These are phyloP conservation scores for Paracamarosporium sp. DNA, from an alignment of 2,329 filamentous ascomycete species.

Conservation along the genomic window DNA sequence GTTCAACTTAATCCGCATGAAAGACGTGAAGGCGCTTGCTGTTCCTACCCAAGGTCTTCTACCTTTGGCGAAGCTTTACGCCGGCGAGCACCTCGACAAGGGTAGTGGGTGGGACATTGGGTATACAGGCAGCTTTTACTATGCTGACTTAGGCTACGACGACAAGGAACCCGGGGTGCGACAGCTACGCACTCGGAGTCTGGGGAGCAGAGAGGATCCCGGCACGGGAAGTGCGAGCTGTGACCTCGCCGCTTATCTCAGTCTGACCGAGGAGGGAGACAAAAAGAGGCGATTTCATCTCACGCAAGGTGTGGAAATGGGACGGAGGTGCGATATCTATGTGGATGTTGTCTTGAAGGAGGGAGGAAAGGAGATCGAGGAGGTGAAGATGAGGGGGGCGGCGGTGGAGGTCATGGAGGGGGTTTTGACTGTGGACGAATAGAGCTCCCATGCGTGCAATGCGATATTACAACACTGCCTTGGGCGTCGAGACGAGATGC, in stretches of 20 bases:
- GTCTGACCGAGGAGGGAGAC: slow-evolving; percentile 40
- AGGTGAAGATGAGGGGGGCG: slow-evolving; percentile 48
- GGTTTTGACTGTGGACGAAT: background rate
- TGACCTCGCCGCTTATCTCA: slow-evolving; percentile 50
- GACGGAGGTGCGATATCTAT: slow-evolving; percentile 54
- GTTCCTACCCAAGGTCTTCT: slow-evolving; percentile 49
- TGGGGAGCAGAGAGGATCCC: slow-evolving; percentile 56
- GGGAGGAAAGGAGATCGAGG: slow-evolving; percentile 41
- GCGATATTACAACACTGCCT: too few relatives aligned
- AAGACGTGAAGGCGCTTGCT: slow-evolving; percentile 58
- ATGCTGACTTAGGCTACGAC: slow-evolving; percentile 61
- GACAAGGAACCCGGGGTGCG: slow-evolving; percentile 20
- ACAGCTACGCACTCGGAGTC: slow-evolving; percentile 65
- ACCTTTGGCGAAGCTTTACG: slow-evolving; percentile 30
- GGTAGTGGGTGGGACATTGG: slow-evolving; percentile 57
- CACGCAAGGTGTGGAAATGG: slow-evolving; percentile 59
- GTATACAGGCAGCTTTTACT: slow-evolving; percentile 56
- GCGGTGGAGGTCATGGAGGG: slow-evolving; percentile 49
- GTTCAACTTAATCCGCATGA: slow-evolving; percentile 68
- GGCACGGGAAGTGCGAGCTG: slow-evolving; percentile 58
- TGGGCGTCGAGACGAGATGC: too few relatives aligned
- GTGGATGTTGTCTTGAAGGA: slow-evolving; percentile 50
- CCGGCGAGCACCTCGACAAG: slow-evolving; percentile 37
- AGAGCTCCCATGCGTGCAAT: background rate
- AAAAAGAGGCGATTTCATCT: slow-evolving; percentile 43